Evolutionary conservation across 768 basidiomycete species (phyloP).

Genomic region (Suillus cothurnatus): DNA sequence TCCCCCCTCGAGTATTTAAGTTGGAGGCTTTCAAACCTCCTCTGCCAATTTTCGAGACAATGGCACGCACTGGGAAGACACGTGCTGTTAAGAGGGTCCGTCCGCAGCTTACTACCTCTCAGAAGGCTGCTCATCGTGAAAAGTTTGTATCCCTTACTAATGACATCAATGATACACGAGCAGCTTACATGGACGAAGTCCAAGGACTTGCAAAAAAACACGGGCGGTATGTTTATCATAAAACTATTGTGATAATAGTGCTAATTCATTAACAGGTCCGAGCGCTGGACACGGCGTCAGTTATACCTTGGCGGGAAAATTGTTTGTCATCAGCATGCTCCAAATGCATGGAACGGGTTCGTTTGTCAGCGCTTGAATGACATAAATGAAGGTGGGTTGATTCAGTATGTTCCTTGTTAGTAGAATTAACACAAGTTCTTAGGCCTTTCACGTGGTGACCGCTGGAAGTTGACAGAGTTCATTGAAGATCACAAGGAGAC

Average conservation of each 20-base stretch:
- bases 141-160: constrained; percentile 1
- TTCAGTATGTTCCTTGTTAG: background rate
- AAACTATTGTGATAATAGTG: background rate
- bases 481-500: background rate
- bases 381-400: background rate
- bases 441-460: background rate
- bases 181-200: background rate
- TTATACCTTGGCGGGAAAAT: background rate
- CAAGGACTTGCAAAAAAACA: background rate
- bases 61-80: background rate
- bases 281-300: background rate
- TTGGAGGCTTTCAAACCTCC: background rate
- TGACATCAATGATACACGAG: background rate
- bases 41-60: background rate
- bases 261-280: background rate
- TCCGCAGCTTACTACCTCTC: background rate
- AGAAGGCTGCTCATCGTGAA: background rate
- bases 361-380: background rate
- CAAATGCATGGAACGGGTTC: background rate
- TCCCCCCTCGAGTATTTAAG: background rate
- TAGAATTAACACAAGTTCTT: background rate
- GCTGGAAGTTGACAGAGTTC: background rate
- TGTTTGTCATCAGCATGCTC: background rate
- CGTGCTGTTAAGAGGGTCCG: background rate
- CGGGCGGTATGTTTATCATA: background rate